phyloP scores from a whole-genome alignment of 1,139 yeast genomes.

The Kluyveromyces marxianus region DNA sequence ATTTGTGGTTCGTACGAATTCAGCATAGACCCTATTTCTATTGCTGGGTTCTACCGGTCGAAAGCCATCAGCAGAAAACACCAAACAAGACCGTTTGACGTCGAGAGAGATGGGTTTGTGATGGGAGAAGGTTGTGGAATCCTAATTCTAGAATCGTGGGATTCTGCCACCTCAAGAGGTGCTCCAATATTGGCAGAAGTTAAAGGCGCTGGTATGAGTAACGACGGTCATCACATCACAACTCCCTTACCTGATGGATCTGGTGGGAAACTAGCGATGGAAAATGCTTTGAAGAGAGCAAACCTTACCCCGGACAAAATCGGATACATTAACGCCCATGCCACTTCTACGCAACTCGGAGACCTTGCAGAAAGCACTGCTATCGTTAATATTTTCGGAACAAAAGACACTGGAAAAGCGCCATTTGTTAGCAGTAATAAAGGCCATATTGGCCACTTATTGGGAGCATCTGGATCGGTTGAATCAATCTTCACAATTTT shows the following conservation, averaged over 20 bases:
- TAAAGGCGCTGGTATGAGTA: slow-evolving; percentile 80
- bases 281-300: slow-evolving; percentile 56
- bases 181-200: slow-evolving; percentile 71
- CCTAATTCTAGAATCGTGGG: slow-evolving; percentile 64
- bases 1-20: slow-evolving; percentile 93
- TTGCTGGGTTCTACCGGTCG: slow-evolving; percentile 90
- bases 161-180: slow-evolving; percentile 65
- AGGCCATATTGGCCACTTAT: slow-evolving; percentile 86
- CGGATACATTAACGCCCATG: slow-evolving; percentile 90
- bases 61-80: slow-evolving; percentile 61
- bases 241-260: slow-evolving; percentile 79
- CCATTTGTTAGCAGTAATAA: slow-evolving; percentile 71
- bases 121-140: slow-evolving; percentile 91
- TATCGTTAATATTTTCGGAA: slow-evolving; percentile 44
- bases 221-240: slow-evolving; percentile 90
- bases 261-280: slow-evolving; percentile 84
- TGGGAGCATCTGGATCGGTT: slow-evolving; percentile 96
- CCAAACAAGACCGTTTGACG: slow-evolving; percentile 88
- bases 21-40: slow-evolving; percentile 74
- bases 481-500: slow-evolving; percentile 77
- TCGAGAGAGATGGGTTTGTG: slow-evolving; percentile 74
- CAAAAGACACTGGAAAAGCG: slow-evolving; percentile 20
- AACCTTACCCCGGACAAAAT: slow-evolving; percentile 39
- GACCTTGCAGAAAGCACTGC: slow-evolving; percentile 85
- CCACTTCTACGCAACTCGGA: slow-evolving; percentile 86